Evolutionary conservation across 2,329 filamentous ascomycete species (phyloP).

Genomic region (Stagonosporopsis chrysanthemi): DNA sequence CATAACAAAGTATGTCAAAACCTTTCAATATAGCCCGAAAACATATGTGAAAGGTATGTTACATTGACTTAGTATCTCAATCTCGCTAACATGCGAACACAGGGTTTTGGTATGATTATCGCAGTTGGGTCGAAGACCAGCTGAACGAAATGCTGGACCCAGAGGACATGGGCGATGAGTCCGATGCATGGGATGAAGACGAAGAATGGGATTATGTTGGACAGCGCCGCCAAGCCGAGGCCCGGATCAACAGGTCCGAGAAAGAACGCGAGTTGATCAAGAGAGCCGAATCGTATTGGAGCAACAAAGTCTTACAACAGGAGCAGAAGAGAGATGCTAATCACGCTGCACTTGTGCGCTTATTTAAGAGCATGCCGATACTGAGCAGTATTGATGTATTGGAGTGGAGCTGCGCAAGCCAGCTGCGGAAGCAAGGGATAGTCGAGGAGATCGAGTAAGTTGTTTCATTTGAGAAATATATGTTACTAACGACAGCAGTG

Average conservation of each 20-base stretch:
- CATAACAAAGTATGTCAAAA: not conserved
- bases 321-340: not conserved
- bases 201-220: not conserved
- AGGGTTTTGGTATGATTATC: not conserved
- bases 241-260: not conserved
- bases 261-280: not conserved
- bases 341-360: not conserved
- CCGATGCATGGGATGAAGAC: not conserved
- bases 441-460: not conserved
- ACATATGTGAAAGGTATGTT: not conserved
- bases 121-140: not conserved
- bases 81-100: not conserved
- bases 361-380: not conserved
- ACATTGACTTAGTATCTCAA: not conserved
- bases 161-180: not conserved
- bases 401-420: not conserved
- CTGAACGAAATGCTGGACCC: not conserved
- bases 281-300: not conserved
- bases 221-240: not conserved
- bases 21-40: not conserved
- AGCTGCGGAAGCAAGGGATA: not conserved
- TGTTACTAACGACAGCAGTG: not conserved
- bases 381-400: not conserved
- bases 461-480: too few relatives aligned
- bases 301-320: not conserved